Evolutionary conservation across 768 basidiomycete species (phyloP).

Genomic region (Leucosporidium scottii): DNA sequence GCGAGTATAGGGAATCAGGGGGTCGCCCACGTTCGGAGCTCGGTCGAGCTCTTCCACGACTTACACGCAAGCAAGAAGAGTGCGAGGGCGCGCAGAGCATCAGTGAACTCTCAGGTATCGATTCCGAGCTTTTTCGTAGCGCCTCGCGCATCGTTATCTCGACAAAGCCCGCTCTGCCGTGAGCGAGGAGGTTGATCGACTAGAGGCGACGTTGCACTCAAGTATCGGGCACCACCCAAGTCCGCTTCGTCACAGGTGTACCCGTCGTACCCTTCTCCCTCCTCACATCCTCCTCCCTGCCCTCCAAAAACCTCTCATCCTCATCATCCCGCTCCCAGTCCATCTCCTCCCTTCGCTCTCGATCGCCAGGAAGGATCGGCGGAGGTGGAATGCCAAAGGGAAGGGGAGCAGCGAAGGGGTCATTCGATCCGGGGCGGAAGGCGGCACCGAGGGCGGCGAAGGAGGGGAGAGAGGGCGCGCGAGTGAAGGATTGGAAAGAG

Average conservation of each 20-base stretch:
- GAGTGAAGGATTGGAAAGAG: constrained; percentile 18
- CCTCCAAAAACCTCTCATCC: constrained; percentile 7
- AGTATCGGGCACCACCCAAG: constrained; percentile 24
- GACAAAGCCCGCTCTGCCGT: too few relatives aligned
- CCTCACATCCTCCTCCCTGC: constrained; percentile 7
- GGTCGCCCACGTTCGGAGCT: too few relatives aligned
- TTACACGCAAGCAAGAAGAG: too few relatives aligned
- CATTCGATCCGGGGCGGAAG: constrained; percentile 10
- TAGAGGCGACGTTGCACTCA: not conserved
- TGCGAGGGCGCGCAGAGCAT: too few relatives aligned
- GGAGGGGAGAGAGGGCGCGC: constrained; percentile 19
- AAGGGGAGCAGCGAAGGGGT: not conserved
- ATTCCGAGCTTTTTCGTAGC: too few relatives aligned
- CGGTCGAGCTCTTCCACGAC: too few relatives aligned
- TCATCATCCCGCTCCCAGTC: not conserved
- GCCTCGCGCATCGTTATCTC: too few relatives aligned
- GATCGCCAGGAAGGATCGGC: constrained; percentile 1
- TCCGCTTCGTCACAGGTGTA: constrained; percentile 6
- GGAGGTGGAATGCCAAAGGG: constrained; percentile 10
- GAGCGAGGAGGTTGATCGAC: too few relatives aligned
- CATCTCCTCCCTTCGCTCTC: not conserved
- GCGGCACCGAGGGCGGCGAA: constrained; percentile 32
- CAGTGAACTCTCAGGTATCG: too few relatives aligned
- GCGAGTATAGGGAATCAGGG: too few relatives aligned
- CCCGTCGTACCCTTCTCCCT: not conserved